These are phyloP conservation scores for Syzygium syzygioides DNA, from an alignment of 441 rosid species.

Conservation along the genomic window DNA sequence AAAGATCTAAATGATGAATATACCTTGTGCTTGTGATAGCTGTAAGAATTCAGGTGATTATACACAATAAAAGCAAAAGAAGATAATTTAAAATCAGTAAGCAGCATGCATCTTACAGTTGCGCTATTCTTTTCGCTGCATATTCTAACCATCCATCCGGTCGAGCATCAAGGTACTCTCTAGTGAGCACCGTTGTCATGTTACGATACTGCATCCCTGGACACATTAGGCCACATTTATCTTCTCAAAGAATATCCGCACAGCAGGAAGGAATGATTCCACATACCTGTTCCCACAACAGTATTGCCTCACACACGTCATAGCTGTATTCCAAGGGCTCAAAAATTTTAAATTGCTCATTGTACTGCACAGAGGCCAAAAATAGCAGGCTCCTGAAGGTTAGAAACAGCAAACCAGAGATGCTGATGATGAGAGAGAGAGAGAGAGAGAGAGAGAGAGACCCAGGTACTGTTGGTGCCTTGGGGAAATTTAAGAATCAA, in stretches of 20 bases:
- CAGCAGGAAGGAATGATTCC: background rate
- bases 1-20: conserved; percentile 7
- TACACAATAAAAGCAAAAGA: background rate
- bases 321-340: conserved; percentile 89
- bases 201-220: conserved; percentile 75
- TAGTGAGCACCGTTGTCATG: conserved; percentile 93
- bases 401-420: conserved; percentile 1
- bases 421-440: background rate
- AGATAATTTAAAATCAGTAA: conserved; percentile 1
- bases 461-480: conserved; percentile 99
- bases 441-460: conserved; percentile 22
- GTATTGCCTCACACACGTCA: conserved; percentile 80
- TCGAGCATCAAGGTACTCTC: conserved; percentile 89
- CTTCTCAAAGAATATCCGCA: background rate
- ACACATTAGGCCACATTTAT: conserved; percentile 21
- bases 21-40: background rate
- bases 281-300: conserved; percentile 96
- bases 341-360: conserved; percentile 75
- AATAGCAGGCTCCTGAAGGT: background rate
- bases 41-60: background rate
- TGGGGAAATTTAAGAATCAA: conserved; percentile 79
- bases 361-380: conserved; percentile 47
- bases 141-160: conserved; percentile 97
- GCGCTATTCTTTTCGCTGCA: conserved; percentile 94
- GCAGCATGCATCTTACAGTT: conserved; percentile 47